Conservation (phyloP, 768 basidiomycete genomes). For the Strobilomyces echinocephalus region DNA sequence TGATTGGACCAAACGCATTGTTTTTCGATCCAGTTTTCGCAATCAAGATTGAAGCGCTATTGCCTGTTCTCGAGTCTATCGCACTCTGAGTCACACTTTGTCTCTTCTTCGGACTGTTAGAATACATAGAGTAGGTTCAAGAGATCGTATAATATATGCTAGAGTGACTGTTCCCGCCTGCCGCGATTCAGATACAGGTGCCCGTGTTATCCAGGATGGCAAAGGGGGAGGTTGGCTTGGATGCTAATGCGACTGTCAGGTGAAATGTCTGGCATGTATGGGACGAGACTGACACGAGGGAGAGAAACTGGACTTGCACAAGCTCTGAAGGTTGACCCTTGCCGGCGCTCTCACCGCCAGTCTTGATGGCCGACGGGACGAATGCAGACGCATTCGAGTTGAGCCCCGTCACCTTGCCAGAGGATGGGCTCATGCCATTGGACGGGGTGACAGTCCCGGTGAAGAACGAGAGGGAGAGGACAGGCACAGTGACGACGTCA, state of each 20-base stretch:
- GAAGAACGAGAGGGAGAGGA: slow-evolving; percentile 1
- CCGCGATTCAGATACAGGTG: slow-evolving; percentile 7
- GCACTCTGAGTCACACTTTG: not conserved
- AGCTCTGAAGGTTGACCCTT: slow-evolving; percentile 10
- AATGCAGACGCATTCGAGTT: slow-evolving; percentile 26
- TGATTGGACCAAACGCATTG: not conserved
- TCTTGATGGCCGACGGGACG: slow-evolving; percentile 22
- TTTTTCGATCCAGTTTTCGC: slow-evolving; percentile 15
- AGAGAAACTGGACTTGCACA: slow-evolving; percentile 20
- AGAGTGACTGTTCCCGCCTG: not conserved
- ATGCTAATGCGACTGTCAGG: slow-evolving; percentile 17
- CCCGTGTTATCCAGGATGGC: slow-evolving; percentile 21
- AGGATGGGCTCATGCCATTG: not conserved
- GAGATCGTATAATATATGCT: not conserved
- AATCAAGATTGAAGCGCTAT: slow-evolving; percentile 22
- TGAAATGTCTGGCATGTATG: not conserved
- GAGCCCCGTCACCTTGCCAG: slow-evolving; percentile 3
- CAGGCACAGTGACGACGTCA: slow-evolving; percentile 5
- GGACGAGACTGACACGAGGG: slow-evolving; percentile 19
- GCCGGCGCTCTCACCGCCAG: slow-evolving; percentile 10
- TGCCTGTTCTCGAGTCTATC: slow-evolving; percentile 23
- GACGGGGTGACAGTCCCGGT: not conserved
- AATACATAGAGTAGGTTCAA: not conserved
- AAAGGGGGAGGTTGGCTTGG: slow-evolving; percentile 23
- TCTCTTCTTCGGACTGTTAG: not conserved